Base-by-base conservation (phyloP, 306 rosid genomes). In the Lathyrus oleraceus region DNA sequence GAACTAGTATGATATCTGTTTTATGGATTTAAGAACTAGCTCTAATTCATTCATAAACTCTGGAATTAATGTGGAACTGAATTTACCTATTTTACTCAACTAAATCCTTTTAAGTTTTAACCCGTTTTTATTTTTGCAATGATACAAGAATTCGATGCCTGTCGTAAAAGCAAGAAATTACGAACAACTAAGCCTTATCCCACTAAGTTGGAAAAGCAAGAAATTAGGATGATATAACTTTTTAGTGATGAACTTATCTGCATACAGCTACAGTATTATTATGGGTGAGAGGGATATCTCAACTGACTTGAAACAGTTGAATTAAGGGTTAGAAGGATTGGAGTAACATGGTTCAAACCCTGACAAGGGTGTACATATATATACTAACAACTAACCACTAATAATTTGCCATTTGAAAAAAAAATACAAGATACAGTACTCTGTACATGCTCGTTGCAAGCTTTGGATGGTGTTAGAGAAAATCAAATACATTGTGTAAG, bases 391-490 rank as follows among this genome's bases (percentile, higher is more conserved):
- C 2, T 27, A 27, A 27, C 30, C 30, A 27, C 5, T 4, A 4
- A 4, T 1, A 28, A 21, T 21, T 21, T 21, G 23, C 23, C 23
- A 21, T 21, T 21, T 2, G 1, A 21, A 21, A 21, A 21, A 21
- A 21, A 21, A 21, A 21, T 21, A 21, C 1, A 21, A 6, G 28
- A 32, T 65, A 42, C 10, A 16, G 25, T 36, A 67, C 51, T 39
- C 19, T n/a, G n/a, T 20, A 52, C 8, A 21, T 76, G 16, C 28
- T 61, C 39, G 25, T 17, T 2, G n/a, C 19, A 35, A 16, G 32
- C 52, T 56, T 54, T 64, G 47, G 52, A 40, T 23, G 61, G 67
- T 44, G 67, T 56, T 58, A 40, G 52, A 28, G 35, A 13, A 21
- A 63, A 47, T 53, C 20, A 28, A 14, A 60, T 13, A 30, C 10